Evolutionary conservation across 352 stramenopile genomes (phyloP), one percentile per base, ranked within the genome.

Genomic region (Blastocystis sp.): DNA sequence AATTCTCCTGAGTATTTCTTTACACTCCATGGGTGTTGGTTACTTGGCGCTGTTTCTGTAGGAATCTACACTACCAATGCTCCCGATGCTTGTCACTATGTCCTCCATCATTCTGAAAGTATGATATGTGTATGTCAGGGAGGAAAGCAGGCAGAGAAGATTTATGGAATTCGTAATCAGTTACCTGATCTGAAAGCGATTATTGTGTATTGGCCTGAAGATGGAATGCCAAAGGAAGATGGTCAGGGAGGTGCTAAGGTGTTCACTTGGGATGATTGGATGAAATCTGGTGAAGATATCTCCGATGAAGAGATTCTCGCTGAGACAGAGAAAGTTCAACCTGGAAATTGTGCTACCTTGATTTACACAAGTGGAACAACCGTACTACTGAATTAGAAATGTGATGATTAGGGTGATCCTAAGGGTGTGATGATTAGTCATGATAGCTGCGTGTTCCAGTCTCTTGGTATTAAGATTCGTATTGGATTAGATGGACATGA

Each of bases 11-110:
- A 98, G 89, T 98, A 96, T 95, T 91, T 95, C 66, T 94, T 98
- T 79, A 92, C 95, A 22, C 93, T 97, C 79, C 90, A 98, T 17
- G 95, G 95, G 59, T 92, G 94, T 54, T 98, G 98, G 82, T 93
- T 97, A 48, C 95, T 95, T 0, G 95, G 95, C 27, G 94, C 92
- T 40, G 92, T 98, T 53, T 92, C 94, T 0, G 95, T 94, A 44
- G 96, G 96, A 35, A 98, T 98, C 89, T 98, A 98, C 93, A 96
- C 95, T 68, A 98, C 95, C 59, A 98, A 98, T 92, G 93, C 90
- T 42, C 91, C 93, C 24, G 91, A 94, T 48, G 93, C 95, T 7
- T 98, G 95, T 89, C 91, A 97, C 90, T 98, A 95, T 91, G 96
- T 98, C 89, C 92, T 93, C 51, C 94, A 97, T 88, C 95, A 98